Conservation (phyloP, 1,284 basidiomycete species). For the Neotropicomus parvogracilis region DNA sequence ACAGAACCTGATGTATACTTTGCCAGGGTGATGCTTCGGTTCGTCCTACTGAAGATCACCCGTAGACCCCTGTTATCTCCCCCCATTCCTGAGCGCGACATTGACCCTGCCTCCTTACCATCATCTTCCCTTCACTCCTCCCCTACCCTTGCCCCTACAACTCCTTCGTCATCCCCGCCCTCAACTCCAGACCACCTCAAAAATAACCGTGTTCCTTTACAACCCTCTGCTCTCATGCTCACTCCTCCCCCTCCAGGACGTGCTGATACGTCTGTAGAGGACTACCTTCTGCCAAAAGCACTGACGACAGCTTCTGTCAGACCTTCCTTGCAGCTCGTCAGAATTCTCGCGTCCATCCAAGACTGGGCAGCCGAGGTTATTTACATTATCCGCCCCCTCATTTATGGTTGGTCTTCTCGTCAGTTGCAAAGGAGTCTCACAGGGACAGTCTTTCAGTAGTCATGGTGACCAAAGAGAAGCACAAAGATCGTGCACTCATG, state of each 20-base stretch:
- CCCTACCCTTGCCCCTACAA: constrained; percentile 56
- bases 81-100: constrained; percentile 80
- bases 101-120: constrained; percentile 70
- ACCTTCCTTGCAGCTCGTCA: constrained; percentile 60
- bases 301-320: constrained; percentile 67
- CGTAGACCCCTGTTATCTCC: constrained; percentile 70
- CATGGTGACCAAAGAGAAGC: constrained; percentile 33
- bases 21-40: constrained; percentile 65
- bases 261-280: constrained; percentile 60
- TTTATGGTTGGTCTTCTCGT: constrained; percentile 57
- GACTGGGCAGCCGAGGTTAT: constrained; percentile 71
- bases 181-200: constrained; percentile 69
- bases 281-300: constrained; percentile 76
- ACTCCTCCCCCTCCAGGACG: constrained; percentile 48
- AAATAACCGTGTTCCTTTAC: constrained; percentile 71
- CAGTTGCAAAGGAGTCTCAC: constrained; percentile 14
- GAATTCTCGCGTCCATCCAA: constrained; percentile 53
- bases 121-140: constrained; percentile 52
- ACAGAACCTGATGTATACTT: constrained; percentile 7
- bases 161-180: constrained; percentile 47
- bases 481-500: constrained; percentile 49
- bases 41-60: constrained; percentile 69
- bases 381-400: constrained; percentile 64
- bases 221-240: constrained; percentile 50
- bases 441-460: constrained; percentile 27